Percentiles rank a stretch among this genome's conserved stretches.
Evolutionary conservation across 169 alveolate genomes (phyloP).

Genomic region (Plasmodium falciparum): DNA sequence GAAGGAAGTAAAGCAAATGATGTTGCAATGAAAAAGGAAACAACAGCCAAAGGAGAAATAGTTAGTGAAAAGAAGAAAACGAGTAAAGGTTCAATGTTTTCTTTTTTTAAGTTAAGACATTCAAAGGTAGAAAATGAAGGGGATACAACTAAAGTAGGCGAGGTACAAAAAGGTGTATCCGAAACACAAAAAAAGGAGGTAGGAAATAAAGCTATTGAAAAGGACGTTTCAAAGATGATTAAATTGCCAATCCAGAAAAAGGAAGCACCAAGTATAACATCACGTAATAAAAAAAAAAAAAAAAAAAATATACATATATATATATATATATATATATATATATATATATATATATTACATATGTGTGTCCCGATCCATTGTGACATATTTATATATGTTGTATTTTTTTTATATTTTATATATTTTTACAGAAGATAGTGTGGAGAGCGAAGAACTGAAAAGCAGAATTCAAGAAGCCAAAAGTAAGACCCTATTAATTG

Average conservation of each 20-base stretch:
- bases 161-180: no score
- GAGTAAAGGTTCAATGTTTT: not conserved
- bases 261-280: not conserved
- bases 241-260: not conserved
- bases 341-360: not conserved
- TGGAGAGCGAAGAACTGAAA: constrained; percentile 17
- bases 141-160: no score
- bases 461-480: constrained; percentile 28
- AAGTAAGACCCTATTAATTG: constrained; percentile 42
- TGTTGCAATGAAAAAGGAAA: not conserved
- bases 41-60: not conserved
- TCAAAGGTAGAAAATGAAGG: not conserved
- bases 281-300: constrained; percentile 1
- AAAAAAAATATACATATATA: not conserved
- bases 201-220: not conserved
- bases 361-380: not conserved
- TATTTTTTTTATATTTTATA: not conserved
- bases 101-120: not conserved
- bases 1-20: not conserved
- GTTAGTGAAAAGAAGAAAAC: not conserved
- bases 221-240: not conserved
- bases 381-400: not conserved
- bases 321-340: not conserved
- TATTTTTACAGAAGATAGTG: constrained; percentile 27
- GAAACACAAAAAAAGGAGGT: constrained; percentile 2